These are phyloP conservation scores for Malus hybrid DNA, from an alignment of 331 rosid species.

Conservation along the genomic window DNA sequence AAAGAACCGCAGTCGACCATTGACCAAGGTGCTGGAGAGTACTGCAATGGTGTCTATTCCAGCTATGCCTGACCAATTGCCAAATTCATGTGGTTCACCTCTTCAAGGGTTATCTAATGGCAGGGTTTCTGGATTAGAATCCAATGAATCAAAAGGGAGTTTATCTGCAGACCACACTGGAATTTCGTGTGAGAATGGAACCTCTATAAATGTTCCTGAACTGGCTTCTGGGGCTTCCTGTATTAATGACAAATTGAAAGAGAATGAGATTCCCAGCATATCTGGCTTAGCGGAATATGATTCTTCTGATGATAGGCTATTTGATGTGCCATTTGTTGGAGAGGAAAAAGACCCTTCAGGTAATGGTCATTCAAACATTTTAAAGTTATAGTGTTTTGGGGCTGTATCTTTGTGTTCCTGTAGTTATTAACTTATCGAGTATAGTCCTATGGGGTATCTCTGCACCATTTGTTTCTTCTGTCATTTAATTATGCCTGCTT, in stretches of 20 bases:
- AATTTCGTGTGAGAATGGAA: slow-evolving; percentile 51
- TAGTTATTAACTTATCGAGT: background rate
- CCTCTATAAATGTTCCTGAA: slow-evolving; percentile 27
- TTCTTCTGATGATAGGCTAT: slow-evolving; percentile 45
- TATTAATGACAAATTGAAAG: slow-evolving; percentile 35
- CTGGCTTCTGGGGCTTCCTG: slow-evolving; percentile 37
- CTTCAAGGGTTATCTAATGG: slow-evolving; percentile 42
- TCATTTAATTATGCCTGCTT: background rate
- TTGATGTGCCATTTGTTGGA: slow-evolving; percentile 53
- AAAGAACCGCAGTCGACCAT: slow-evolving; percentile 63
- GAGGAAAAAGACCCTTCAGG: slow-evolving; percentile 61
- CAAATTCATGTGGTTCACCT: slow-evolving; percentile 47
- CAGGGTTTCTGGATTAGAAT: slow-evolving; percentile 43
- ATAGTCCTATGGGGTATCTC: background rate
- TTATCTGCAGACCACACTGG: slow-evolving; percentile 29
- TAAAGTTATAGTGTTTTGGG: background rate
- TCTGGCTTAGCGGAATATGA: slow-evolving; percentile 39
- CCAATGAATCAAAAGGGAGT: slow-evolving; percentile 43
- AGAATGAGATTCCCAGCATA: slow-evolving; percentile 34
- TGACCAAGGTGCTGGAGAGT: slow-evolving; percentile 87
- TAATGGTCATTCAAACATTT: slow-evolving; percentile 23
- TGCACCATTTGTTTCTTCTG: background rate
- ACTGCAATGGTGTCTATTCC: slow-evolving; percentile 83
- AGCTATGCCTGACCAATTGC: slow-evolving; percentile 54
- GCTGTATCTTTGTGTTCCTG: background rate